Evolutionary conservation across 2,329 filamentous ascomycete genomes (phyloP), one percentile per base, ranked within the genome.

Genomic region (Epichloe uncinata): DNA sequence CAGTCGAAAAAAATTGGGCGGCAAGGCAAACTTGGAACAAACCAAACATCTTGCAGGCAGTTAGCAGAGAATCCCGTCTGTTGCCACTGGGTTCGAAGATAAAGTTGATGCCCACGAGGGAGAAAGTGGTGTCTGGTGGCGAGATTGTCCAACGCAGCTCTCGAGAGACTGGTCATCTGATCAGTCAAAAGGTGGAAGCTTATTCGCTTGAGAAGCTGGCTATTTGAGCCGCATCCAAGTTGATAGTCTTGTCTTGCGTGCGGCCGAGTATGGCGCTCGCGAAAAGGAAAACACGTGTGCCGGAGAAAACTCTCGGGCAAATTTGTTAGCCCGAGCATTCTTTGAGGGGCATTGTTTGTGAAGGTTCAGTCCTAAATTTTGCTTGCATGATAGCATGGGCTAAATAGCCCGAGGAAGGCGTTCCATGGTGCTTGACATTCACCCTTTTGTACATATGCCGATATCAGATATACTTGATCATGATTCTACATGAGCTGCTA

Each of bases 181-280:
- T 85, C 61, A 87, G 85, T 62, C 85, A 86, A 69, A 83, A 82
- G 63, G 84, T 90, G 54, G 85, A 85, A 50, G 80, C 83, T 56
- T 95, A 96, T 69, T 87, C 85, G 44, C 75, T 91, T 56, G 88
- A 95, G 69, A 79, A 81, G 66, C 81, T 95, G 58, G 66, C 76
- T 48, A 71, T 88, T 59, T 87, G 74, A 69, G 53, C 60, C 55
- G 52, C 54, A 50, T 40, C 22, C 9, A 22, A 38, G 42, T 15
- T 16, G 11, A 3, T n/a, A 11, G 13, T 34, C 16, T 1, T 37
- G n/a, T 34, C 16, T 1, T 37, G n/a, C 1, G 36, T 48, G 42
- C 37, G 36, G 46, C 42, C 26, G 46, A 44, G 18, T 40, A 44
- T 47, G 16, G 20, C 18, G 45, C 20, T 46, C 7, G 9, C 26